A percentile compares a stretch with the other conserved stretches of the same genome.
Conservation (phyloP, 2,329 filamentous ascomycete genomes). For the Calonectria henricotiae region DNA sequence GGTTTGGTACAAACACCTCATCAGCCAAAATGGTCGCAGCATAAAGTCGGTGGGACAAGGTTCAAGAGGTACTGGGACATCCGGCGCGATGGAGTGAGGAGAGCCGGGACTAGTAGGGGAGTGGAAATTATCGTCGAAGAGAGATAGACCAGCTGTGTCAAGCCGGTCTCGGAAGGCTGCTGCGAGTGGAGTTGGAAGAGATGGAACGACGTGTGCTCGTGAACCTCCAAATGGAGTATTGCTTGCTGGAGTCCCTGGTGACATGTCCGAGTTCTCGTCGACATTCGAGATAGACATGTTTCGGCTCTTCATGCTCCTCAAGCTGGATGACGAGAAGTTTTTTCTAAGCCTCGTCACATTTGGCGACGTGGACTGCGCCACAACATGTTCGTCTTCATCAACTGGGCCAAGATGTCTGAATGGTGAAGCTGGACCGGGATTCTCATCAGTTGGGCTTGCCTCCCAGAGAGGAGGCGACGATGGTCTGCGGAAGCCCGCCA, state of each 20-base stretch:
- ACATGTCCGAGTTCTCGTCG: conserved; percentile 77
- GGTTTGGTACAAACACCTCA: conserved; percentile 94
- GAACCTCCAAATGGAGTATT: conserved; percentile 73
- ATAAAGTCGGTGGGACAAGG: conserved; percentile 92
- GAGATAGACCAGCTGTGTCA: conserved; percentile 77
- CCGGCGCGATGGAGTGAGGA: conserved; percentile 74
- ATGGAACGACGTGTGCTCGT: conserved; percentile 69
- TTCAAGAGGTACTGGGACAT: conserved; percentile 85
- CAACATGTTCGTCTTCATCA: conserved; percentile 59
- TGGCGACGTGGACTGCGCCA: conserved; percentile 70
- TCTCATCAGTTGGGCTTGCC: conserved; percentile 52
- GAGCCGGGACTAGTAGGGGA: conserved; percentile 76
- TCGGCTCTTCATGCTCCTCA: conserved; percentile 81
- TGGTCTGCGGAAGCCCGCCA: conserved; percentile 40
- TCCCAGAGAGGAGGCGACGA: conserved; percentile 53
- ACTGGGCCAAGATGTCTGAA: conserved; percentile 55
- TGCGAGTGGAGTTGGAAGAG: conserved; percentile 78
- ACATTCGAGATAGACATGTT: conserved; percentile 79
- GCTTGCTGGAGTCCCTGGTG: conserved; percentile 82
- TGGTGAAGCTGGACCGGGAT: conserved; percentile 52
- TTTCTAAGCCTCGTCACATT: conserved; percentile 70
- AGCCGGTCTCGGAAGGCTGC: conserved; percentile 74
- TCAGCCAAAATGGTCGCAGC: conserved; percentile 97
- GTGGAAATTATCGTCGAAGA: conserved; percentile 90
- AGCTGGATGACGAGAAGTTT: conserved; percentile 80